Evolutionary conservation across 2,329 filamentous ascomycete species (phyloP).

Genomic region (Pseudomassariella vexata): DNA sequence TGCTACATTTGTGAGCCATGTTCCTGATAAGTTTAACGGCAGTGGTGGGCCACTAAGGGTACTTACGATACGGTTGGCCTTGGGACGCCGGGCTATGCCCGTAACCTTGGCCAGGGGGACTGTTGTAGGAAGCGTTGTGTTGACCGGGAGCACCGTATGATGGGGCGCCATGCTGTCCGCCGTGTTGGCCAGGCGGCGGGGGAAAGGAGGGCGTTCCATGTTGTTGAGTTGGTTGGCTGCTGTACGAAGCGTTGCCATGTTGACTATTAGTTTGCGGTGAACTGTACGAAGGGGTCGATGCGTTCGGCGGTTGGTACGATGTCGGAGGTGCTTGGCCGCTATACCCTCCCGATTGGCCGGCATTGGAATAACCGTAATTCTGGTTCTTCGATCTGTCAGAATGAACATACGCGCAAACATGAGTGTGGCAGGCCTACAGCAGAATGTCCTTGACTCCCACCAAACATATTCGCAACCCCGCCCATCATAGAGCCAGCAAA

Average conservation of each 20-base stretch:
- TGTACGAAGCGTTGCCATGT: slow-evolving; percentile 19
- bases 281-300: slow-evolving; percentile 21
- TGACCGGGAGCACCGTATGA: slow-evolving; percentile 24
- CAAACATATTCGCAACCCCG: slow-evolving; percentile 47
- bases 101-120: slow-evolving; percentile 18
- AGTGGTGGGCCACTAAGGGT: slow-evolving; percentile 4
- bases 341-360: slow-evolving; percentile 50
- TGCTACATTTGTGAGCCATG: too few relatives aligned
- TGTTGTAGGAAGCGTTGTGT: slow-evolving; percentile 14
- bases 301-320: slow-evolving; percentile 44
- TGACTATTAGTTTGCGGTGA: slow-evolving; percentile 18
- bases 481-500: slow-evolving; percentile 49
- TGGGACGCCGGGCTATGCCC: slow-evolving; percentile 22
- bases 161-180: slow-evolving; percentile 16
- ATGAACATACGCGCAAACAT: slow-evolving; percentile 4
- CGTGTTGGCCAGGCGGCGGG: slow-evolving; percentile 17
- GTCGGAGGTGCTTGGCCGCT: slow-evolving; percentile 57
- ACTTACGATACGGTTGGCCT: slow-evolving; percentile 23
- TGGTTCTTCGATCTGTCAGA: slow-evolving; percentile 33
- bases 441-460: slow-evolving; percentile 36
- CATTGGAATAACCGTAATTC: slow-evolving; percentile 59
- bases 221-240: slow-evolving; percentile 16
- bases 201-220: slow-evolving; percentile 13
- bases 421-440: background rate
- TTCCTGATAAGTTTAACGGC: slow-evolving; percentile 8